Evolutionary conservation across 2,329 filamentous ascomycete species (phyloP).

Genomic region (Exophiala alcalophila): DNA sequence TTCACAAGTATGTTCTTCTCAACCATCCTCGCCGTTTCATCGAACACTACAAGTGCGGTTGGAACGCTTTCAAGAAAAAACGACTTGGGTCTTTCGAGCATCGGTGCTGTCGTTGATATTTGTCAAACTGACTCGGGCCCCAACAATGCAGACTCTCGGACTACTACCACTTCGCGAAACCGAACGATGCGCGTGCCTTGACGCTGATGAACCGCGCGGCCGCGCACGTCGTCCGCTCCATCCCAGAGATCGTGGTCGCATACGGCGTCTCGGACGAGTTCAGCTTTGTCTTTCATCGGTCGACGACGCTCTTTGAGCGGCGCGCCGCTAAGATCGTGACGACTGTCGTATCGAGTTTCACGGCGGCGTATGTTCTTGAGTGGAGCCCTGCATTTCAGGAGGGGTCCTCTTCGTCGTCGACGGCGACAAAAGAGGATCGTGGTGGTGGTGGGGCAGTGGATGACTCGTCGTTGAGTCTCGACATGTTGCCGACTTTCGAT

Average conservation of each 20-base stretch:
- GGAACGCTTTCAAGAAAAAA: neutral
- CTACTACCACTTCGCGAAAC: conserved; percentile 83
- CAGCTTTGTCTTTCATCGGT: conserved; percentile 87
- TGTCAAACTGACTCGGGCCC: neutral
- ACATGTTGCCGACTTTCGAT: conserved; percentile 80
- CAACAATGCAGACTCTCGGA: conserved; percentile 64
- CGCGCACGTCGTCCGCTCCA: conserved; percentile 74
- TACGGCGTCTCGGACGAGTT: conserved; percentile 97
- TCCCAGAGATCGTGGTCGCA: conserved; percentile 80
- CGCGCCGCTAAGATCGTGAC: conserved; percentile 85
- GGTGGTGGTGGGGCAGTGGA: neutral
- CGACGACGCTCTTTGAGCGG: conserved; percentile 78
- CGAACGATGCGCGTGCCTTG: conserved; percentile 82
- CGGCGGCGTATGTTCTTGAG: conserved; percentile 78
- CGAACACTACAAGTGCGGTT: too few species aligned
- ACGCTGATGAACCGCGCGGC: conserved; percentile 94
- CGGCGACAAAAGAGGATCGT: neutral
- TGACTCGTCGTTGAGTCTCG: conserved; percentile 60
- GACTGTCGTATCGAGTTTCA: conserved; percentile 89
- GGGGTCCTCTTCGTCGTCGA: neutral
- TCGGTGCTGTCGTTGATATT: too few species aligned
- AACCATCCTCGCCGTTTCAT: neutral
- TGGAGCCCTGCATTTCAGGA: conserved; percentile 52
- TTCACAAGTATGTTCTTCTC: conserved; percentile 69
- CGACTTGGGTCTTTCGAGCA: neutral